A percentile compares a stretch with the other conserved stretches of the same genome.
Evolutionary conservation across 2,329 filamentous ascomycete genomes (phyloP).

Genomic region (Colletotrichum viniferum): DNA sequence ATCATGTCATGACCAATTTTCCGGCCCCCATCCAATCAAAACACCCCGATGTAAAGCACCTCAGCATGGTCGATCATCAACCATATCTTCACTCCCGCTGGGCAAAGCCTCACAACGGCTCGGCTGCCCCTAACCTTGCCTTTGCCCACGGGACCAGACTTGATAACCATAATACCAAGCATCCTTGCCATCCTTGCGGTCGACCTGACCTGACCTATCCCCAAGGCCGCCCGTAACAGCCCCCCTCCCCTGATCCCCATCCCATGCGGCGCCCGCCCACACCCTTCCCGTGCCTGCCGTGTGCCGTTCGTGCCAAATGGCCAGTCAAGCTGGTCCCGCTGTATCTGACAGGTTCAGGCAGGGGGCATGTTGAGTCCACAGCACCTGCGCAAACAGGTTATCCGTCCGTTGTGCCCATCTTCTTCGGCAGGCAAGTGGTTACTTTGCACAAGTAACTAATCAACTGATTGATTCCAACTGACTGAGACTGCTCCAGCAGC

Average conservation of each 20-base stretch:
- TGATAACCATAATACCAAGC: not conserved
- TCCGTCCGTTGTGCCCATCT: not conserved
- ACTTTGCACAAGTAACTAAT: not conserved
- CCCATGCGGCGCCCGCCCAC: not conserved
- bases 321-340: not conserved
- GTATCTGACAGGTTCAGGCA: not conserved
- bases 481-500: not conserved
- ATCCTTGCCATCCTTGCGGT: not conserved
- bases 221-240: not conserved
- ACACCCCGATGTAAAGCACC: not conserved
- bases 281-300: not conserved
- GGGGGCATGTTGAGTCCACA: not conserved
- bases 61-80: not conserved
- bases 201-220: not conserved
- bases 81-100: not conserved
- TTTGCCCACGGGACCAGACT: not conserved
- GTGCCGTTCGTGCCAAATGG: not conserved
- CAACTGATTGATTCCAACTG: not conserved
- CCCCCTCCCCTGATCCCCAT: not conserved
- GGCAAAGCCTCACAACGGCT: not conserved
- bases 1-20: not conserved
- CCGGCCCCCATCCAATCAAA: slow-evolving; percentile 1
- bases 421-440: not conserved
- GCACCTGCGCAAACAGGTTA: not conserved
- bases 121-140: not conserved